Evolutionary conservation across 2,329 filamentous ascomycete species (phyloP).

Genomic region (Cladosporium austrohemisphaericum): DNA sequence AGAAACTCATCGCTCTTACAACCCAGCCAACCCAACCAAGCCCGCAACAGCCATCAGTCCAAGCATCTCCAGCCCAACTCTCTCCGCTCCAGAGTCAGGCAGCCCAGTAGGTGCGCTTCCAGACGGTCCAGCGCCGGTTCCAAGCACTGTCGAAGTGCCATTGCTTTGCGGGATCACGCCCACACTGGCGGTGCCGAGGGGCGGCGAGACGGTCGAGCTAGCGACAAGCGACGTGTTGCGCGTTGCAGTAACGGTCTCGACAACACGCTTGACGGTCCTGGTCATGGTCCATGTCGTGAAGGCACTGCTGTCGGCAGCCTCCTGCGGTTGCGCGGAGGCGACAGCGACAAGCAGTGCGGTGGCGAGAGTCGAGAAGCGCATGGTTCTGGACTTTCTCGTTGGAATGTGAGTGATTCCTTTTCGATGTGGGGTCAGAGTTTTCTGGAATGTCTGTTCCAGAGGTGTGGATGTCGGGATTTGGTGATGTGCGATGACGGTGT

Average conservation of each 20-base stretch:
- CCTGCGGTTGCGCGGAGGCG: conserved; percentile 15
- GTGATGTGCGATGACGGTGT: conserved; percentile 11
- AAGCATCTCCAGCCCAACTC: conserved; percentile 1
- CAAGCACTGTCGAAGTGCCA: conserved; percentile 15
- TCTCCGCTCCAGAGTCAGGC: conserved; percentile 1
- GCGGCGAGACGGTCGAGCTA: background rate
- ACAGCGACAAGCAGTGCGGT: conserved; percentile 19
- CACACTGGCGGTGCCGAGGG: conserved; percentile 8
- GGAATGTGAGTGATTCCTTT: background rate
- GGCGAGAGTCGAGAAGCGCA: conserved; percentile 27
- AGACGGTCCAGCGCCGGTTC: conserved; percentile 13
- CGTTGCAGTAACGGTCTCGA: conserved; percentile 26
- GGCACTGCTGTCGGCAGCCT: conserved; percentile 17
- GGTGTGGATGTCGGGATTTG: background rate
- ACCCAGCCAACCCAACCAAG: background rate
- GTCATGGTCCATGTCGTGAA: conserved; percentile 27
- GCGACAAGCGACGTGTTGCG: conserved; percentile 13
- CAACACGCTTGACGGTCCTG: conserved; percentile 27
- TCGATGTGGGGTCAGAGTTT: background rate
- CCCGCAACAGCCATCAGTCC: conserved; percentile 9
- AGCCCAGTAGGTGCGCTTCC: background rate
- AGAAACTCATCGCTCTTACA: background rate
- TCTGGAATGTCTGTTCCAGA: conserved; percentile 10
- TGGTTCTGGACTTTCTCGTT: conserved; percentile 9
- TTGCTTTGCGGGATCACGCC: conserved; percentile 14